A percentile compares a stretch with the other conserved stretches of the same genome.
phyloP scores from a whole-genome alignment of 768 basidiomycete genomes.

The Mrakia gelida region DNA sequence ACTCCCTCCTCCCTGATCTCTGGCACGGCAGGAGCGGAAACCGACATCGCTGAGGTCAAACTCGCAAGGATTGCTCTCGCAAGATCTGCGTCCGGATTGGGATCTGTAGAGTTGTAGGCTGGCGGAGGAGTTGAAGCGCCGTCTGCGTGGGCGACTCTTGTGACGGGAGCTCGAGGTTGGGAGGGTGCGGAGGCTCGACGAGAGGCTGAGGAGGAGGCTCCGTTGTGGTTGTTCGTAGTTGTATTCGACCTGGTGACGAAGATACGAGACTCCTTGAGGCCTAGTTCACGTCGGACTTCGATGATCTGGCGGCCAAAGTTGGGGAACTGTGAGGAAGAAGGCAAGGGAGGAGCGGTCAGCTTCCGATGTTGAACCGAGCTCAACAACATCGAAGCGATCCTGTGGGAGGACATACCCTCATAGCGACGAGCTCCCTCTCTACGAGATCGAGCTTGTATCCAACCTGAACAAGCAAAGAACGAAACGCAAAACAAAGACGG shows the following conservation, averaged over 20 bases:
- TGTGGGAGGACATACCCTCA: slow-evolving; percentile 12
- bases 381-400: no score
- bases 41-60: background rate
- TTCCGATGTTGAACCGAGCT: background rate
- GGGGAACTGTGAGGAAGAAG: background rate
- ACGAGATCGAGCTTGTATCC: slow-evolving; percentile 21
- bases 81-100: slow-evolving; percentile 23
- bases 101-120: slow-evolving; percentile 8
- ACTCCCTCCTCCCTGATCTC: background rate
- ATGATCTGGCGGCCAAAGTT: background rate
- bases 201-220: background rate
- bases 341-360: background rate
- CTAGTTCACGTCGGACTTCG: slow-evolving; percentile 10
- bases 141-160: background rate
- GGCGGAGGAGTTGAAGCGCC: slow-evolving; percentile 16
- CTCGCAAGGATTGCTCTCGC: slow-evolving; percentile 19
- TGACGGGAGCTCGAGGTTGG: slow-evolving; percentile 10
- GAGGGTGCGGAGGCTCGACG: background rate
- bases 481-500: background rate
- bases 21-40: no score
- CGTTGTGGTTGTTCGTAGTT: background rate
- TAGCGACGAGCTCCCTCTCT: slow-evolving; percentile 22
- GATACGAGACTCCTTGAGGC: slow-evolving; percentile 17
- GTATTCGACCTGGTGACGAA: background rate
- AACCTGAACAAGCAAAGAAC: background rate